These are phyloP conservation scores for Ascodesmis nigricans DNA, from an alignment of 495 filamentous ascomycete species.

Conservation along the genomic window DNA sequence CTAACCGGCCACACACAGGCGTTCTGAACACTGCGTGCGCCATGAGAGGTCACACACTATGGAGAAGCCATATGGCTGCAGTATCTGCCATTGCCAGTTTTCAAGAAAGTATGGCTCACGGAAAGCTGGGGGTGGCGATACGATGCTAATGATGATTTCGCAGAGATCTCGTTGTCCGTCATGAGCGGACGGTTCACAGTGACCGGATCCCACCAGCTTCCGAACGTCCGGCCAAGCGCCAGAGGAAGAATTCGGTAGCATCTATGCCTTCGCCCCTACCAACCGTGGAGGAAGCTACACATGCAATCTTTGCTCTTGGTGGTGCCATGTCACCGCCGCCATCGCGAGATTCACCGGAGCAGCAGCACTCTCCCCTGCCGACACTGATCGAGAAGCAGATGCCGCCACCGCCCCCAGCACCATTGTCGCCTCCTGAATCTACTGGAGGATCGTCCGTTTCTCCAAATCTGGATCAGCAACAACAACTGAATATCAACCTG, in stretches of 20 bases:
- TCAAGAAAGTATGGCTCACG: slow-evolving; percentile 4
- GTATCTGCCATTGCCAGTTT: slow-evolving; percentile 3
- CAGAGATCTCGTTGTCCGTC: slow-evolving; percentile 5
- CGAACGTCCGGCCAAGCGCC: slow-evolving; percentile 31
- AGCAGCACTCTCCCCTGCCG: slow-evolving; percentile 9
- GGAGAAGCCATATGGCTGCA: slow-evolving; percentile 5
- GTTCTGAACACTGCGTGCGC: slow-evolving; percentile 5
- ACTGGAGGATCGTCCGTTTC: too few relatives aligned
- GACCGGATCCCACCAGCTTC: neutral
- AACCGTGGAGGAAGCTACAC: too few relatives aligned
- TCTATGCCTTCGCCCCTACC: too few relatives aligned
- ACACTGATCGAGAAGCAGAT: slow-evolving; percentile 1
- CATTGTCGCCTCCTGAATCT: too few relatives aligned
- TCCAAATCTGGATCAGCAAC: too few relatives aligned
- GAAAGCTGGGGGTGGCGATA: neutral
- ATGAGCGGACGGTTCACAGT: slow-evolving; percentile 6
- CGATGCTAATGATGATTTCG: neutral
- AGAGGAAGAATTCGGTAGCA: slow-evolving; percentile 33
- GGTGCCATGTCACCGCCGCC: slow-evolving; percentile 38
- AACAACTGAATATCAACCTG: too few relatives aligned
- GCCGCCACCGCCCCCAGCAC: too few relatives aligned
- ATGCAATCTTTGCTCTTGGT: too few relatives aligned
- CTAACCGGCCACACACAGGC: too few relatives aligned
- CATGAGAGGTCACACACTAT: slow-evolving; percentile 6
- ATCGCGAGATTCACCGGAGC: slow-evolving; percentile 43